phyloP scores from a whole-genome alignment of 768 basidiomycete genomes.

The Coprinopsis sp. region DNA sequence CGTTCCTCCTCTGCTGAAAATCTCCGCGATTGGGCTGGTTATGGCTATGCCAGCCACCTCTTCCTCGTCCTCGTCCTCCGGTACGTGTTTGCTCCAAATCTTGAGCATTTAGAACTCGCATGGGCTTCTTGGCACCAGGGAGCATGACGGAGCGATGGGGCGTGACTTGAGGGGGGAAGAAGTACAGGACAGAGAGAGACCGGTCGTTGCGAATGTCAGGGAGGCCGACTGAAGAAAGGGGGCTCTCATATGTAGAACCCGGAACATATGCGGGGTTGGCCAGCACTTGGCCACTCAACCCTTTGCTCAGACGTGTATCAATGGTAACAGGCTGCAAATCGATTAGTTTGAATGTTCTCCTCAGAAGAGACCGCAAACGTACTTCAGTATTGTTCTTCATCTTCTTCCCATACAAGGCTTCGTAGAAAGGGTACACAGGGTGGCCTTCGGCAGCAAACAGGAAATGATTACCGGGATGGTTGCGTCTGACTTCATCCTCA shows the following conservation, averaged over 20 bases:
- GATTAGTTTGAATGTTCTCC: constrained; percentile 11
- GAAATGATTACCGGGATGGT: constrained; percentile 78
- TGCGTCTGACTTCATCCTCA: constrained; percentile 80
- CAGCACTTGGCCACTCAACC: constrained; percentile 74
- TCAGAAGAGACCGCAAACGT: constrained; percentile 21
- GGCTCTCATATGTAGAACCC: constrained; percentile 83
- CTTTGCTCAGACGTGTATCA: constrained; percentile 63
- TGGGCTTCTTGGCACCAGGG: constrained; percentile 58
- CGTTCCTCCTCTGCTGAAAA: constrained; percentile 35
- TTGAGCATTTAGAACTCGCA: constrained; percentile 54
- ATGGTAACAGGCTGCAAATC: constrained; percentile 64
- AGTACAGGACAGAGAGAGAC: constrained; percentile 82
- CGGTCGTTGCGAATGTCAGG: constrained; percentile 84
- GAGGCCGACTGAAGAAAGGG: constrained; percentile 53
- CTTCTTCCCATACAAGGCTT: constrained; percentile 85
- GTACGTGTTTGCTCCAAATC: constrained; percentile 70
- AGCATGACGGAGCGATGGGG: constrained; percentile 85
- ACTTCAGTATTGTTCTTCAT: constrained; percentile 65
- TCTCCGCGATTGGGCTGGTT: constrained; percentile 26
- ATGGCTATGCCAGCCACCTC: constrained; percentile 28
- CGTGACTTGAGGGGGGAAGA: constrained; percentile 81
- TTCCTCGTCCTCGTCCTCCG: constrained; percentile 53
- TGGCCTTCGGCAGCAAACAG: constrained; percentile 84
- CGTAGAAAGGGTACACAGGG: constrained; percentile 81
- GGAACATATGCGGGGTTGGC: constrained; percentile 89